Evolutionary conservation across 2,329 filamentous ascomycete genomes (phyloP).

Genomic region (Botryotinia narcissicola): DNA sequence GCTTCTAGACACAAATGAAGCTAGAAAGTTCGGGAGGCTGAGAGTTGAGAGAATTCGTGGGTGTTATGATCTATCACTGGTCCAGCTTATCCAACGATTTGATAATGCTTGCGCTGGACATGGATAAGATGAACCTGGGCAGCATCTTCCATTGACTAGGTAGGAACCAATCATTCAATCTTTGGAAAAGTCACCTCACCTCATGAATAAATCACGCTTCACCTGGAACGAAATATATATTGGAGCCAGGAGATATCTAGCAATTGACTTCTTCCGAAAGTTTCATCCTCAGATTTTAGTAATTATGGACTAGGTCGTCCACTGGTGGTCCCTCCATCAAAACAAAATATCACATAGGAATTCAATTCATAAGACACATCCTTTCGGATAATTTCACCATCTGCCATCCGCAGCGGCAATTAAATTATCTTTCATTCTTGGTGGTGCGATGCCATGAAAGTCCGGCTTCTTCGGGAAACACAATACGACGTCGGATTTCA

Average conservation of each 20-base stretch:
- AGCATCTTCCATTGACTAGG: neutral
- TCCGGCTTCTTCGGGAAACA: slow-evolving; percentile 5
- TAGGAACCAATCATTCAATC: neutral
- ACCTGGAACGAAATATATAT: neutral
- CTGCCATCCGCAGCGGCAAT: slow-evolving; percentile 3
- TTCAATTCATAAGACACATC: neutral
- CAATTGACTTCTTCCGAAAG: neutral
- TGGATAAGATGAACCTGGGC: neutral
- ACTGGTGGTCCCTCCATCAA: neutral
- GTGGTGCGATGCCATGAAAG: neutral
- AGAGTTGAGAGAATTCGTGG: neutral
- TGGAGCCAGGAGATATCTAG: neutral
- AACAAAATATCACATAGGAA: neutral
- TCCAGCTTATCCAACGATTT: slow-evolving; percentile 1
- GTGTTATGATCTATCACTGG: neutral
- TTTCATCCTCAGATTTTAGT: neutral
- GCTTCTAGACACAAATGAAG: neutral
- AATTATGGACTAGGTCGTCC: neutral
- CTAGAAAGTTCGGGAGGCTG: neutral
- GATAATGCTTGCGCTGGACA: slow-evolving; percentile 5
- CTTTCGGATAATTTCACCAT: neutral
- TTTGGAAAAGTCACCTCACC: neutral
- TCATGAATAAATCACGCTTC: neutral
- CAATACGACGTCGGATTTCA: neutral
- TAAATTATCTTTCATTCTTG: neutral